Percentiles rank a stretch among this genome's conserved stretches.
phyloP scores from a whole-genome alignment of 2,329 filamentous ascomycete species.

The Trichophyton verrucosum region DNA sequence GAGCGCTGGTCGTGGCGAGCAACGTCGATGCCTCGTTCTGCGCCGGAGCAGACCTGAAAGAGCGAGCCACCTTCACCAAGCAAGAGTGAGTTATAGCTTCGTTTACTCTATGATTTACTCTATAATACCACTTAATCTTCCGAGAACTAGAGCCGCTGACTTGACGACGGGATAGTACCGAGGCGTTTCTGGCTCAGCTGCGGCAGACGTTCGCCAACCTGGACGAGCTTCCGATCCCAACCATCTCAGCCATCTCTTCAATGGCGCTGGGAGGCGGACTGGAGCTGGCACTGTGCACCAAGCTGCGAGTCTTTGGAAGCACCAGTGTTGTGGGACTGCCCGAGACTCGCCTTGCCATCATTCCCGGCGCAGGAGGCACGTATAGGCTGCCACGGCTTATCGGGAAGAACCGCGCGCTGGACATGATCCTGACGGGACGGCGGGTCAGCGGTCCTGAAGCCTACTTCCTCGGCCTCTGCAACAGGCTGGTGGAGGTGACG shows the following conservation, averaged over 20 bases:
- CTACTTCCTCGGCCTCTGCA: slow-evolving; percentile 80
- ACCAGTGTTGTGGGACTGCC: slow-evolving; percentile 70
- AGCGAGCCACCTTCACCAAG: slow-evolving; percentile 61
- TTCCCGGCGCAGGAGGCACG: slow-evolving; percentile 88
- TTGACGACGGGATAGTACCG: slow-evolving; percentile 46
- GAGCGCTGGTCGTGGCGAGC: slow-evolving; percentile 72
- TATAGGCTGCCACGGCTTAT: slow-evolving; percentile 74
- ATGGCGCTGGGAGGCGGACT: slow-evolving; percentile 84
- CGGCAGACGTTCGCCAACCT: slow-evolving; percentile 64
- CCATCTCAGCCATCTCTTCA: slow-evolving; percentile 76
- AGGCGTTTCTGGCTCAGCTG: slow-evolving; percentile 63
- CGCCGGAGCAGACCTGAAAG: slow-evolving; percentile 88
- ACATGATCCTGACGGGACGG: slow-evolving; percentile 83
- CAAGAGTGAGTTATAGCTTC: slow-evolving; percentile 51
- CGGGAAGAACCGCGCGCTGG: slow-evolving; percentile 67
- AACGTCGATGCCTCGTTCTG: slow-evolving; percentile 83
- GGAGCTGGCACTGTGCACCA: slow-evolving; percentile 78
- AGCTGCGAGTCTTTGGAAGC: slow-evolving; percentile 76
- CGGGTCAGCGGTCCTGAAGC: slow-evolving; percentile 71
- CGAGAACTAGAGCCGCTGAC: background rate
- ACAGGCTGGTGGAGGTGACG: slow-evolving; percentile 72
- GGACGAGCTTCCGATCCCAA: slow-evolving; percentile 68
- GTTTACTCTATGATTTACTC: too few relatives aligned
- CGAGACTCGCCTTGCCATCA: slow-evolving; percentile 84
- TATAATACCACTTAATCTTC: background rate